Percentiles rank a stretch among this genome's conserved stretches.
phyloP scores from a whole-genome alignment of 148 eudicot species.

The Hydrangea macrophylla region DNA sequence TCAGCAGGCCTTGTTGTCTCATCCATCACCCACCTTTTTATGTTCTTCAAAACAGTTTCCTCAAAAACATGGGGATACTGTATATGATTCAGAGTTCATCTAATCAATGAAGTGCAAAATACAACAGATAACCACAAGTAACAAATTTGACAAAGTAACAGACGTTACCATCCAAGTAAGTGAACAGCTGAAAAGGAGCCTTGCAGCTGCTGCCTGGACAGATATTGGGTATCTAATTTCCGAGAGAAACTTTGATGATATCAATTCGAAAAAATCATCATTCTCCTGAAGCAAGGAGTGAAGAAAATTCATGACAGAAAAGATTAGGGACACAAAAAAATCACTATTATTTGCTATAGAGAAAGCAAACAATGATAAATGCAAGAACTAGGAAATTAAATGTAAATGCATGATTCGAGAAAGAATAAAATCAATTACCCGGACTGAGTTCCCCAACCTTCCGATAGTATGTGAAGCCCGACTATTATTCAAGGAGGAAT shows the following conservation, averaged over 20 bases:
- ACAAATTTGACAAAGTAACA: neutral
- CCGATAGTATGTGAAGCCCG: conserved; percentile 82
- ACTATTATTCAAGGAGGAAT: conserved; percentile 53
- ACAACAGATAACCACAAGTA: neutral
- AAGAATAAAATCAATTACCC: conserved; percentile 41
- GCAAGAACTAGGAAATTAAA: neutral
- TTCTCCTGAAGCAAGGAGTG: conserved; percentile 63
- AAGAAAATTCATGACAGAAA: conserved; percentile 8
- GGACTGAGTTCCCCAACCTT: conserved; percentile 70
- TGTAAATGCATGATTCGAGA: neutral
- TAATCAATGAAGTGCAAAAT: conserved; percentile 11
- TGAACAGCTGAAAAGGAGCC: conserved; percentile 92
- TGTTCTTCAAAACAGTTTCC: conserved; percentile 70
- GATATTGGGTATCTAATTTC: conserved; percentile 71
- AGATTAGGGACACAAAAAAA: neutral
- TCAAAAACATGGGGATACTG: conserved; percentile 98
- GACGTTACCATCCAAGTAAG: conserved; percentile 79
- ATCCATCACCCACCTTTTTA: conserved; percentile 85
- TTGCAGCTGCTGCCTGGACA: conserved; percentile 77
- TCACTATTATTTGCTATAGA: neutral
- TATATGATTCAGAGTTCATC: conserved; percentile 12
- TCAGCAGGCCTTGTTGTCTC: conserved; percentile 46
- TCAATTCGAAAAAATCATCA: conserved; percentile 93
- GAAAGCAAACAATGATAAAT: neutral
- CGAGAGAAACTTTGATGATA: conserved; percentile 73